These are phyloP conservation scores for Trichothecium sympodiale DNA, from an alignment of 2,329 filamentous ascomycete species.

Conservation along the genomic window DNA sequence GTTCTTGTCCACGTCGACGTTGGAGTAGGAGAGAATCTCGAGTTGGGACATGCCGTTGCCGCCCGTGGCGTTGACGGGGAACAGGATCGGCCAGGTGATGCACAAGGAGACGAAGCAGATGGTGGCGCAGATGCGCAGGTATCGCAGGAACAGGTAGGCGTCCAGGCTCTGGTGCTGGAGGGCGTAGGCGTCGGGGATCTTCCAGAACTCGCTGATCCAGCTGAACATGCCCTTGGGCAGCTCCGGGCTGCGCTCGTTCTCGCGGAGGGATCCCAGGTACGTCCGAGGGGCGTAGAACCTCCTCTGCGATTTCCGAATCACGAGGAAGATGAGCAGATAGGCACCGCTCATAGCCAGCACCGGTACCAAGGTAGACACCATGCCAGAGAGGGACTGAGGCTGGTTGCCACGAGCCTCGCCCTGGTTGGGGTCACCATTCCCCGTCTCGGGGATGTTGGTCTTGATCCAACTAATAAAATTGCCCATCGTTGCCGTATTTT, in stretches of 20 bases:
- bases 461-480: slow-evolving; percentile 27
- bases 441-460: slow-evolving; percentile 14
- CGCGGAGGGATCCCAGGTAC: slow-evolving; percentile 34
- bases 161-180: slow-evolving; percentile 84
- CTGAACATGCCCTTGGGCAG: slow-evolving; percentile 46
- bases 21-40: slow-evolving; percentile 26
- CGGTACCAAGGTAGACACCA: slow-evolving; percentile 41
- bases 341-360: slow-evolving; percentile 35
- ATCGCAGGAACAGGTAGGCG: slow-evolving; percentile 78
- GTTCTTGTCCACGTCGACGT: slow-evolving; percentile 37
- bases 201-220: slow-evolving; percentile 53
- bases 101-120: slow-evolving; percentile 71
- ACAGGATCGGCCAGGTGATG: slow-evolving; percentile 79
- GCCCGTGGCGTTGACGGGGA: slow-evolving; percentile 76
- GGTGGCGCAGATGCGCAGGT: slow-evolving; percentile 63
- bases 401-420: slow-evolving; percentile 13
- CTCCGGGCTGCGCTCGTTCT: slow-evolving; percentile 44
- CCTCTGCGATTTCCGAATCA: slow-evolving; percentile 33
- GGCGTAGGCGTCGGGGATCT: slow-evolving; percentile 61
- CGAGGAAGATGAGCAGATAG: slow-evolving; percentile 40
- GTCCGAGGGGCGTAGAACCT: slow-evolving; percentile 47
- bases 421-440: slow-evolving; percentile 8
- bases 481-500: slow-evolving; percentile 17
- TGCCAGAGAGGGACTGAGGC: slow-evolving; percentile 25
- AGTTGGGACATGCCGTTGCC: slow-evolving; percentile 55